Conservation (phyloP, 805 yeast genomes). For the Ogataea pignaliae region DNA sequence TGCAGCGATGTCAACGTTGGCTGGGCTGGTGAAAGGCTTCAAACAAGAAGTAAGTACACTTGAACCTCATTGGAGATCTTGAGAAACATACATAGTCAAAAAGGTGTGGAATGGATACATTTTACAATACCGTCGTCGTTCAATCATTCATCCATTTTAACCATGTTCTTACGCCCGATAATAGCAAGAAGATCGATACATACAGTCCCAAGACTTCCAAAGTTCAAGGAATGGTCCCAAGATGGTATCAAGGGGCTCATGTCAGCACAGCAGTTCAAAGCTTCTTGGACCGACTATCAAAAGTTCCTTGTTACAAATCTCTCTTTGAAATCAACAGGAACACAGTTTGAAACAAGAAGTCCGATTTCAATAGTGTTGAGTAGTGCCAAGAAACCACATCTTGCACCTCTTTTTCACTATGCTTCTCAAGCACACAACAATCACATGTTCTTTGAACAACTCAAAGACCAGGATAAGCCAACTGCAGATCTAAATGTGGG, state of each 20-base stretch:
- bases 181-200: constrained; percentile 42
- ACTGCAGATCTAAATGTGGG: constrained; percentile 18
- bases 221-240: constrained; percentile 33
- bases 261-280: constrained; percentile 59
- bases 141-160: not conserved
- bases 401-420: constrained; percentile 70
- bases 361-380: constrained; percentile 68
- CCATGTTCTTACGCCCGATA: constrained; percentile 9
- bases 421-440: constrained; percentile 93
- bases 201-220: constrained; percentile 54
- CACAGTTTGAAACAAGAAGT: constrained; percentile 68
- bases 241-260: constrained; percentile 63
- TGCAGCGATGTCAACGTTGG: too few species aligned
- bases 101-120: too few species aligned
- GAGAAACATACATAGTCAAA: too few species aligned
- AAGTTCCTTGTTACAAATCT: constrained; percentile 54
- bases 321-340: constrained; percentile 65
- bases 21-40: too few species aligned
- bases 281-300: constrained; percentile 84
- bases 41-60: too few species aligned
- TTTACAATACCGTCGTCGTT: too few species aligned
- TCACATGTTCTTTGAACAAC: constrained; percentile 78
- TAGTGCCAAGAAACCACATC: constrained; percentile 62
- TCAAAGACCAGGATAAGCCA: constrained; percentile 26
- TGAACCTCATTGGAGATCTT: too few species aligned